Base-by-base conservation (phyloP, 2,329 filamentous ascomycete species). In the Botrytis byssoidea region DNA sequence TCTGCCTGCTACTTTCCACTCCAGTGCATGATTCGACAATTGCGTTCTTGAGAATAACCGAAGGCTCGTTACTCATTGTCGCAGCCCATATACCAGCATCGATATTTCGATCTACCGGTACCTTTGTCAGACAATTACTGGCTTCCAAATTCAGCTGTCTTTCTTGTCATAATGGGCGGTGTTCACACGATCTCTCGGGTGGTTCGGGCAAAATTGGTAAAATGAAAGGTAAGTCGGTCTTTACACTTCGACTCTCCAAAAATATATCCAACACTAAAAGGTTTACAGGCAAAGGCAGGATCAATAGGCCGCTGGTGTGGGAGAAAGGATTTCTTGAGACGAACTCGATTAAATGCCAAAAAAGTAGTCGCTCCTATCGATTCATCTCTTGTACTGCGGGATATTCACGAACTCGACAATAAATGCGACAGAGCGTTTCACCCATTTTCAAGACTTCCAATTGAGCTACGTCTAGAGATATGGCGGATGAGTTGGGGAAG, bases 181-280 rank as follows among this genome's bases (percentile, higher is more conserved):
- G 18, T 18, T 44, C 12, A 32, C 10, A 6, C 3, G 0, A 18
- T 9, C n/a, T 32, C n/a, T 32, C 16, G 9, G 16, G 9, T 14
- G 9, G 1, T 29, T 32, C 16, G 6, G 29, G 18, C 2, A 18
- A 25, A 32, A 20, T 5, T 20, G 3, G 8, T 4, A 5, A 44
- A 0, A 32, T 44, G 8, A 3, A 64, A 44, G 14, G 61, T 32
- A 32, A 5, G 18, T 44, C 29, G 5, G 4, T 32, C 2, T 20
- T 25, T 0, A 7, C 7, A 12, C 0, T 22, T 37, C 14, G 1
- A 2, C 10, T 3, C 14, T 10, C 20, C 6, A 16, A 44, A 0
- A 1, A 16, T 32, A 32, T 32, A 46, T 42, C 0, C 9, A 64
- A 32, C 10, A 32, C 18, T 32, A 1, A 29, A 7, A 6, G 20